These are phyloP conservation scores for Neofusicoccum umdonicola DNA, from an alignment of 2,329 filamentous ascomycete genomes.

Conservation along the genomic window DNA sequence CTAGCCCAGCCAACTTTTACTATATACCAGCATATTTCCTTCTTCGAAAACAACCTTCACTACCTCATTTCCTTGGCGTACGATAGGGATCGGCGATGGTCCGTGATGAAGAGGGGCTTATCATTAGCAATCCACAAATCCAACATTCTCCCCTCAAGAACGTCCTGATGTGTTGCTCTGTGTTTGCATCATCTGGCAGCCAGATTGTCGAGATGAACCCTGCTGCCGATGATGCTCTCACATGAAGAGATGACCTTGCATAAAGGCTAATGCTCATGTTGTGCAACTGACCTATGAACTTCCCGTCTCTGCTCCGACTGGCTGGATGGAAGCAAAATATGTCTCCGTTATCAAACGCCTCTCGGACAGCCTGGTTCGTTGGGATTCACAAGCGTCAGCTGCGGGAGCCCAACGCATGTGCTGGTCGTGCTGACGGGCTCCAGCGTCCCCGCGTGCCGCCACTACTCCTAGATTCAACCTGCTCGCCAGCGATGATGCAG, in stretches of 20 bases:
- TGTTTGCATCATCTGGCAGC: not conserved
- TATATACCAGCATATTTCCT: not conserved
- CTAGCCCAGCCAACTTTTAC: not conserved
- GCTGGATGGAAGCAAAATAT: not conserved
- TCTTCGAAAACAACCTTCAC: not conserved
- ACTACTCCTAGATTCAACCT: not conserved
- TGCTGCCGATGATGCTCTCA: not conserved
- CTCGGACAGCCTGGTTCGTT: not conserved
- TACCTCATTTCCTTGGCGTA: not conserved
- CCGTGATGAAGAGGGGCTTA: not conserved
- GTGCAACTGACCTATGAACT: not conserved
- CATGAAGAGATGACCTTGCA: not conserved
- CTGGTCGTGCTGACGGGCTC: not conserved
- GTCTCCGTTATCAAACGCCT: not conserved
- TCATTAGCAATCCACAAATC: not conserved
- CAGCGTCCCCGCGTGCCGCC: not conserved
- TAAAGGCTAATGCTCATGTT: not conserved
- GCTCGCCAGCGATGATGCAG: not conserved
- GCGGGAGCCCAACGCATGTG: conserved; percentile 1
- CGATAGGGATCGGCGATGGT: conserved; percentile 1
- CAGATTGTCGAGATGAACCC: not conserved
- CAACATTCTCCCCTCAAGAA: not conserved
- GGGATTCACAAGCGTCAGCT: conserved; percentile 7
- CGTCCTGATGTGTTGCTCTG: not conserved
- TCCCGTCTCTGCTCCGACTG: not conserved